Base-by-base conservation (phyloP, 352 stramenopile genomes). In the Phytophthora crassamura region DNA sequence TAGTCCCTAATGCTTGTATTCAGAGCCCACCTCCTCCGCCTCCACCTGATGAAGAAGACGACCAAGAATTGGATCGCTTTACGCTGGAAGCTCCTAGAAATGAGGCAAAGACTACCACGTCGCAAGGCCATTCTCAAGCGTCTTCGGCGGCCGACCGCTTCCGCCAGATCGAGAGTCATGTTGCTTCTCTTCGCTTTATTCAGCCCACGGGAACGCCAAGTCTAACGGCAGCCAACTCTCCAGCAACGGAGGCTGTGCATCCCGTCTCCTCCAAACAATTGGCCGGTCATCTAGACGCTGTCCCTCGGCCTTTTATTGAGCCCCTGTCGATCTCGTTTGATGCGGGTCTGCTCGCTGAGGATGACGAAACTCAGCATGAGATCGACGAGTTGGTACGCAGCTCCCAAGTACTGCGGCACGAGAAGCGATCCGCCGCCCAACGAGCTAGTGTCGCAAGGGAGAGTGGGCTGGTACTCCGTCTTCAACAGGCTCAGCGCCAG, bases 401-500 rank as follows among this genome's bases (percentile, higher is more conserved):
- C 28, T 86, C 80, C 0, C 74, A 77, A 16, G 65, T 62, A 12
- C 9, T 72, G 38, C 80, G 77, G 3, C 57, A 72, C 18, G 74
- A 80, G 6, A 69, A 74, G 1, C 71, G 63, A 20, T 48, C 55
- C 20, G 55, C 58, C 9, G 28, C 20, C 2, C 57, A 77, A 39
- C 72, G 72, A 57, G 59, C 72, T 7, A 90, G 66, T 39, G 59
- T 62, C 10, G 54, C 57, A 42, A 89, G 80, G 61, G 87, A 95
- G 50, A 86, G 68, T 32, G 78, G 84, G 22, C 51, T 95, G 4
- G 55, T 77, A 5, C 48, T 93, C 22, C 82, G 78, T 41, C 75
- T 95, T 33, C 84, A 93, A 42, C 83, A 90, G 45, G 80, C 85
- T 12, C 80, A 95, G 22, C 73, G 82, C 9, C 82, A 93, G 28